Evolutionary conservation across 768 basidiomycete species (phyloP).

Genomic region (Termitomyces sp.): DNA sequence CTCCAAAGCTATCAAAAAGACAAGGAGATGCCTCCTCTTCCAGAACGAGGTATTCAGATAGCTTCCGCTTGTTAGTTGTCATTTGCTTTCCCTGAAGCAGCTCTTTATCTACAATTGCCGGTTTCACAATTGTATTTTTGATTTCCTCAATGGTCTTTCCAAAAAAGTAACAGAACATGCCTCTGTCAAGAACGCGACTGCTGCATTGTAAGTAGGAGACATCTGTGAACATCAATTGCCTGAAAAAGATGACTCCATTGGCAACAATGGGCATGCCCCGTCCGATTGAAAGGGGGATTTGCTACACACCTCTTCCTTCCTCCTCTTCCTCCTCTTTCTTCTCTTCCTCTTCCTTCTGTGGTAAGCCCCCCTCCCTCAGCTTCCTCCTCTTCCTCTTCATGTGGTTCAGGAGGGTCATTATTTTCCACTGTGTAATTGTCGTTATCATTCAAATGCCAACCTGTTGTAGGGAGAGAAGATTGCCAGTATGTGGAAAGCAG

Average conservation of each 20-base stretch:
- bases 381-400: no score
- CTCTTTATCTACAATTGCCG: neutral
- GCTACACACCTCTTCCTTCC: neutral
- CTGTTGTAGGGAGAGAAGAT: neutral
- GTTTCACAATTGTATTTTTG: neutral
- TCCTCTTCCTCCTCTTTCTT: neutral
- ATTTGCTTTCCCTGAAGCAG: neutral
- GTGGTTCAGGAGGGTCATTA: no score
- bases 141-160: neutral
- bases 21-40: neutral
- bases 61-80: neutral
- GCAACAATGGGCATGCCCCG: neutral
- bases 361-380: no score
- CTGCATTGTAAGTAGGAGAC: neutral
- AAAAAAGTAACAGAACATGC: neutral
- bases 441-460: no score
- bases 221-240: neutral
- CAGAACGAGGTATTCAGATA: neutral
- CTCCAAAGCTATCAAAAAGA: neutral
- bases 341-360: neutral
- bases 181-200: no score
- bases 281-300: neutral
- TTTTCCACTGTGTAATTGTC: neutral
- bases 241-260: neutral
- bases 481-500: neutral